Percentiles rank a stretch among this genome's conserved stretches.
Conservation (phyloP, 2,329 filamentous ascomycete species). For the Esteya vermicola region DNA sequence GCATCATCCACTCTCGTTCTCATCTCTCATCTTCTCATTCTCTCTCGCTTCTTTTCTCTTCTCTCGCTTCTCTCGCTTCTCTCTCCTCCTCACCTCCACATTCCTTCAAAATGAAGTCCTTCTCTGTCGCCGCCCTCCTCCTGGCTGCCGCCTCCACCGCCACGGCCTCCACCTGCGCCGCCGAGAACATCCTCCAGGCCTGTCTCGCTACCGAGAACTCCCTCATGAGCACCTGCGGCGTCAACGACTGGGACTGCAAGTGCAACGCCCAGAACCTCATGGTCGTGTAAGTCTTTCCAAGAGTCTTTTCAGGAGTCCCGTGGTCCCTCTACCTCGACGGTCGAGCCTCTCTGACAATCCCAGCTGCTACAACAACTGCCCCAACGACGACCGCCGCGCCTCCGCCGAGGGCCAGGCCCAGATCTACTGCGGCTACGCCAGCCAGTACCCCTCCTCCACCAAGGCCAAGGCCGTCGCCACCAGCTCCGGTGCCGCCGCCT, state of each 20-base stretch:
- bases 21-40: background rate
- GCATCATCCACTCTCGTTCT: background rate
- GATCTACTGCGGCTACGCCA: constrained; percentile 31
- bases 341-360: background rate
- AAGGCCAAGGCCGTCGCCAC: constrained; percentile 12
- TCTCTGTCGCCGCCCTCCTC: constrained; percentile 3
- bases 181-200: constrained; percentile 10
- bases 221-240: constrained; percentile 23
- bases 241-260: constrained; percentile 30
- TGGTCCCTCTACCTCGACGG: background rate
- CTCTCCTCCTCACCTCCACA: background rate
- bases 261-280: constrained; percentile 29
- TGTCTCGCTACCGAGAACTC: constrained; percentile 17
- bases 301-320: no score
- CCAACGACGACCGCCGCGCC: constrained; percentile 26
- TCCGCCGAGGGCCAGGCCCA: constrained; percentile 22
- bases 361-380: constrained; percentile 40
- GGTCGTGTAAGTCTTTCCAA: constrained; percentile 25
- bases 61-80: background rate
- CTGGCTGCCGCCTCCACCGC: constrained; percentile 5
- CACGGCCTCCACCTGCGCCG: constrained; percentile 7
- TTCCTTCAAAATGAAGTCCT: constrained; percentile 6
- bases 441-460: constrained; percentile 23
- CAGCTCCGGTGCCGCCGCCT: constrained; percentile 8
- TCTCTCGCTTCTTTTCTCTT: background rate